Percentiles rank a stretch among this genome's conserved stretches.
phyloP scores from a whole-genome alignment of 345 rosid genomes.

The Gossypium thurberi region DNA sequence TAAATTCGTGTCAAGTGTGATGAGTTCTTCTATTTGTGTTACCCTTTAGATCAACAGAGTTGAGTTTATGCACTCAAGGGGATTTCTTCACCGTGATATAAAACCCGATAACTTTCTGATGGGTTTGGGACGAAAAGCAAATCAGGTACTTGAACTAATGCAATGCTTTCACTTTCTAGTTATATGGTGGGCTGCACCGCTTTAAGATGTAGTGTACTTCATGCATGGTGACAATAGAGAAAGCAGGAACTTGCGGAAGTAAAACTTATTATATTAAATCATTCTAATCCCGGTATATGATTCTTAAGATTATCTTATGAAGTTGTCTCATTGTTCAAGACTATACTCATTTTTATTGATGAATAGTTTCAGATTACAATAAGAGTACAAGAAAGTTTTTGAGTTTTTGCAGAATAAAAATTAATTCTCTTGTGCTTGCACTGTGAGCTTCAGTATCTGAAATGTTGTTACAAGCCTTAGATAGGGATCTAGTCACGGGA shows the following conservation, averaged over 20 bases:
- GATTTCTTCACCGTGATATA: slow-evolving; percentile 93
- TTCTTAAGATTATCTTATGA: not conserved
- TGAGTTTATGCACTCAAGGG: slow-evolving; percentile 90
- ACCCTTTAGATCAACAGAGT: slow-evolving; percentile 67
- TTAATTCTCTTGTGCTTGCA: not conserved
- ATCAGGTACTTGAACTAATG: slow-evolving; percentile 49
- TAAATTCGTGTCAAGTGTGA: not conserved
- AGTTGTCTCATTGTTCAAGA: not conserved
- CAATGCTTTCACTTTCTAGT: not conserved
- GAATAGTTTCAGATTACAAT: not conserved
- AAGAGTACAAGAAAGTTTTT: not conserved
- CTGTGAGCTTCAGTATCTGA: not conserved
- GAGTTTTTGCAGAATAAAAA: not conserved
- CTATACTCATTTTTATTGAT: not conserved
- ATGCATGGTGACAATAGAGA: not conserved
- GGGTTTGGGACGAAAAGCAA: slow-evolving; percentile 91
- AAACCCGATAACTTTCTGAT: slow-evolving; percentile 97
- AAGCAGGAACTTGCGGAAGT: not conserved
- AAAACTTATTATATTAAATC: not conserved
- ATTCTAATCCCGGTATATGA: not conserved
- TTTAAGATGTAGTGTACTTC: not conserved
- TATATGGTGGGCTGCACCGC: not conserved
- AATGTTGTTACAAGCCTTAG: no score
- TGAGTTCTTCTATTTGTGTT: not conserved
- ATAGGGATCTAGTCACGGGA: no score